Evolutionary conservation across 192 early-diverging fungal species (phyloP), one percentile per base, ranked within the genome.

Genomic region (Entomortierella beljakovae): DNA sequence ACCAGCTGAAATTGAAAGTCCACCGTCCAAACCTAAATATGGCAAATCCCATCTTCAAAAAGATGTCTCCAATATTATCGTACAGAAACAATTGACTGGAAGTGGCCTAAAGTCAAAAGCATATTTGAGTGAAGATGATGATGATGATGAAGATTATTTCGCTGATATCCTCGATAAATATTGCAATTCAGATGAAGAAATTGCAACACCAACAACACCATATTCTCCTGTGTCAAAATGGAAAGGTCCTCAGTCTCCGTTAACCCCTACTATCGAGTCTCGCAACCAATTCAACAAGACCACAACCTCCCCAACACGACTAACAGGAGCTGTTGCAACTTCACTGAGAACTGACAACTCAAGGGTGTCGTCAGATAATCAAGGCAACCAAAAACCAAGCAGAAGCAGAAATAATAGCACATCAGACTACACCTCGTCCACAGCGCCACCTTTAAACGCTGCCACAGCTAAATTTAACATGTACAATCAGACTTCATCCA

Each of bases 101-200:
- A 31, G 33, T 35, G 6, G 13, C 51, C 49, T 25, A 53, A 6
- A 13, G 3, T n/a, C 11, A 37, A 31, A 38, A 35, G 7, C 32
- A 29, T 25, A 6, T 3, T 26, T 53, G n/a, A n/a, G n/a, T n/a
- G 23, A 33, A 13, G 60, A 42, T 23, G 65, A 68, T 3, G 59
- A 76, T 34, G 74, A 79, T 0, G 74, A 69, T 25, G 75, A 69
- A 20, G 65, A 62, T 50, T 79, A 79, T 28, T 79, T 79, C 61
- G 75, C 61, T 0, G 75, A 79, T 16, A 70, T 69, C n/a, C 61
- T 79, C 7, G 75, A 79, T 49, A 79, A 79, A 29, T 79, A 70
- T 42, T 79, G 75, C 48, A 65, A 79, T 42, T 70, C 66, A 23
- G 68, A 79, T 26, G 75, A 79, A 18, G 67, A 70, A 9, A 53